Evolutionary conservation across 331 rosid genomes (phyloP).

Genomic region (Quercus tomentella): DNA sequence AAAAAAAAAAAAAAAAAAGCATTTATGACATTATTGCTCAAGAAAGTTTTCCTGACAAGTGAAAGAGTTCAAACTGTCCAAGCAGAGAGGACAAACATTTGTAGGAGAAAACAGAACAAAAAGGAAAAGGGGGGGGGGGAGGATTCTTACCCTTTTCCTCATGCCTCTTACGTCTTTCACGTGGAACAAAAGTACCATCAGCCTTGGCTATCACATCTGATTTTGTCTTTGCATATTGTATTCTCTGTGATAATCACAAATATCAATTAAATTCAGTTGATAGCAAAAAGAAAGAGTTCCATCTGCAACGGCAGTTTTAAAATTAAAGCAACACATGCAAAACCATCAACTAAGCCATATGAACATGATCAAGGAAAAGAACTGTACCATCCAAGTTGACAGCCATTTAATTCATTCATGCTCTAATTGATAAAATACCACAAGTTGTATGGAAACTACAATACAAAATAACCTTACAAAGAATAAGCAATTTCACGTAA

Average conservation of each 20-base stretch:
- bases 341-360: neutral
- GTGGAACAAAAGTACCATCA: constrained; percentile 89
- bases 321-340: constrained; percentile 4
- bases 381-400: neutral
- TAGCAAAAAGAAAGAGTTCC: constrained; percentile 5
- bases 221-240: constrained; percentile 93
- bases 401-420: neutral
- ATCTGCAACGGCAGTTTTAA: neutral
- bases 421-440: neutral
- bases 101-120: neutral
- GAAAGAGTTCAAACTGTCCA: neutral
- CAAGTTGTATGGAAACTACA: neutral
- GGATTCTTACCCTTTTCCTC: constrained; percentile 73
- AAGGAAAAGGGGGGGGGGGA: neutral
- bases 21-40: neutral
- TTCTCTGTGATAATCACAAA: constrained; percentile 54
- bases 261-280: constrained; percentile 16
- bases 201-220: constrained; percentile 84
- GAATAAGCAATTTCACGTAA: no score
- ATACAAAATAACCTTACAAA: neutral
- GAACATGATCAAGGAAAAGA: neutral
- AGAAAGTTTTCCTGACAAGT: neutral
- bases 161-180: constrained; percentile 87
- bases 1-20: neutral
- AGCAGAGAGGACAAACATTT: neutral